Evolutionary conservation across 2,329 filamentous ascomycete genomes (phyloP).

Genomic region (Colletotrichum endophyticum): DNA sequence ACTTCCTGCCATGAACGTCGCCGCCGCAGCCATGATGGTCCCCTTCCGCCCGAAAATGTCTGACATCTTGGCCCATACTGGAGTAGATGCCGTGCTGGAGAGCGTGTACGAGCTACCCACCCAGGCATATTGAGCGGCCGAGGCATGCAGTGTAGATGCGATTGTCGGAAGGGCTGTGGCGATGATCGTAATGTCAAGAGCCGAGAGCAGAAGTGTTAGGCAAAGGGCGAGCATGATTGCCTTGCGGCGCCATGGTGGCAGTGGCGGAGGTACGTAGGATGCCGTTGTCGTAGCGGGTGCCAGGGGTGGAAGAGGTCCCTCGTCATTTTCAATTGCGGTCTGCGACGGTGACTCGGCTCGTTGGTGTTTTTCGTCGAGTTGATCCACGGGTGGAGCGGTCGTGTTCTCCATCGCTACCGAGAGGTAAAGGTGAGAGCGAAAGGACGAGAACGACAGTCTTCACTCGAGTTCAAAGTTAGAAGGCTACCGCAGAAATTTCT

Average conservation of each 20-base stretch:
- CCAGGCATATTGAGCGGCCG: constrained; percentile 30
- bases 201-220: constrained; percentile 27
- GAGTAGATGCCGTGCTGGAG: constrained; percentile 62
- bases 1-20: constrained; percentile 34
- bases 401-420: not conserved
- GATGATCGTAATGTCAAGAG: constrained; percentile 31
- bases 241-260: not conserved
- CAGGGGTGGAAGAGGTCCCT: not conserved
- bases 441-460: accelerated
- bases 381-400: not conserved
- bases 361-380: not conserved
- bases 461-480: accelerated
- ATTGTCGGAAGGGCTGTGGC: constrained; percentile 32
- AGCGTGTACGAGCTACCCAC: constrained; percentile 29
- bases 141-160: constrained; percentile 21
- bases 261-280: not conserved
- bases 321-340: not conserved
- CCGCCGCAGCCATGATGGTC: constrained; percentile 35
- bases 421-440: not conserved
- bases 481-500: not conserved
- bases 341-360: not conserved
- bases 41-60: constrained; percentile 48
- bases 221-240: constrained; percentile 23
- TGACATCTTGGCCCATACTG: constrained; percentile 66
- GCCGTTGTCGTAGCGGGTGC: not conserved